phyloP scores from a whole-genome alignment of 306 rosid genomes.

The Cicer bijugum region DNA sequence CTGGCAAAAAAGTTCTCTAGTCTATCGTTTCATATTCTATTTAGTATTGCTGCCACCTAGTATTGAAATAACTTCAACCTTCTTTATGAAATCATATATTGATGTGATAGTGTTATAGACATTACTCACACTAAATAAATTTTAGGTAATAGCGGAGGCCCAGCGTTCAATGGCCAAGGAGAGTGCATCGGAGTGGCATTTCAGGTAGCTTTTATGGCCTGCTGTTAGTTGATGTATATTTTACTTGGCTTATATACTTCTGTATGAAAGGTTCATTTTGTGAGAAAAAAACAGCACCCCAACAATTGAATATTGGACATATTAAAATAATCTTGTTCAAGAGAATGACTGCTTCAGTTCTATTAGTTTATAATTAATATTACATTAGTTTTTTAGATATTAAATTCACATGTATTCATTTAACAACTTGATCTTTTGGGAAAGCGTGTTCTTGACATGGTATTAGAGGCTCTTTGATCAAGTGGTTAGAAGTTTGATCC shows the following conservation, averaged over 20 bases:
- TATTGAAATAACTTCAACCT: slow-evolving; percentile 1
- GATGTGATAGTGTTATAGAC: slow-evolving; percentile 45
- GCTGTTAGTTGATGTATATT: slow-evolving; percentile 35
- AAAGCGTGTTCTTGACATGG: background rate
- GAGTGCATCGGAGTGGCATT: slow-evolving; percentile 99
- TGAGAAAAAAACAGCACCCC: background rate
- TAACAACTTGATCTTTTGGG: slow-evolving; percentile 1
- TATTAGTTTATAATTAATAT: slow-evolving; percentile 35
- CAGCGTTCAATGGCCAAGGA: slow-evolving; percentile 94
- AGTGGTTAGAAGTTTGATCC: slow-evolving; percentile 12
- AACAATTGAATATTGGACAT: slow-evolving; percentile 30
- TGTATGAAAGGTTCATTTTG: background rate
- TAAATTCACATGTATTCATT: background rate
- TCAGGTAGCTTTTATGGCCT: slow-evolving; percentile 77
- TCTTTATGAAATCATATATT: slow-evolving; percentile 21
- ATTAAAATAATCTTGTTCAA: slow-evolving; percentile 23
- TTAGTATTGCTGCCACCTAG: background rate
- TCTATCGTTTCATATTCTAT: slow-evolving; percentile 16
- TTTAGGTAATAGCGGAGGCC: slow-evolving; percentile 99
- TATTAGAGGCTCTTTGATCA: slow-evolving; percentile 3
- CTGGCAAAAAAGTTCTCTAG: background rate
- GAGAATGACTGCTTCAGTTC: slow-evolving; percentile 20
- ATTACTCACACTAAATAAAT: slow-evolving; percentile 55
- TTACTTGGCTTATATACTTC: slow-evolving; percentile 34
- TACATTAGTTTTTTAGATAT: slow-evolving; percentile 2